Evolutionary conservation across 2,329 filamentous ascomycete genomes (phyloP).

Genomic region (Fusarium lyarnte): DNA sequence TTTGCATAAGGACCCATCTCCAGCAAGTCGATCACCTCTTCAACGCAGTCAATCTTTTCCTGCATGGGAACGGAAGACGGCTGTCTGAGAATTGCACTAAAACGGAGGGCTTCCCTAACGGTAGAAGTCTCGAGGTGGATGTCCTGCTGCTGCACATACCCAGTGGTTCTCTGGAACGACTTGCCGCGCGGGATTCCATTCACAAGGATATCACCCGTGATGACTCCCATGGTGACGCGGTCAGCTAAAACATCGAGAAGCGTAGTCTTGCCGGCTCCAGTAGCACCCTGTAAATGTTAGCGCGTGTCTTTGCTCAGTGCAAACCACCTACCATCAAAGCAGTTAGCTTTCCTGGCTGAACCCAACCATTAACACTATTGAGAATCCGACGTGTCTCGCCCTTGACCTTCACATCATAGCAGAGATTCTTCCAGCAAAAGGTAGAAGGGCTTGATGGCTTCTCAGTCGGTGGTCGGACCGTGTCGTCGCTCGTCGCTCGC

Average conservation of each 20-base stretch:
- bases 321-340: constrained; percentile 71
- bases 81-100: constrained; percentile 83
- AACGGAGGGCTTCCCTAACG: constrained; percentile 82
- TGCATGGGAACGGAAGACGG: constrained; percentile 69
- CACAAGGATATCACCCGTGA: constrained; percentile 78
- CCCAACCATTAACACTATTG: constrained; percentile 75
- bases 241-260: constrained; percentile 83
- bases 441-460: constrained; percentile 43
- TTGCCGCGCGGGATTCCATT: constrained; percentile 70
- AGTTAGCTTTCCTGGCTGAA: constrained; percentile 75
- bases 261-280: constrained; percentile 87
- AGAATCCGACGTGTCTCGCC: constrained; percentile 72
- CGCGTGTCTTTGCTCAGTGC: background rate
- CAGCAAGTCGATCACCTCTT: constrained; percentile 73
- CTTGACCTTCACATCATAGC: constrained; percentile 74
- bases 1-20: constrained; percentile 70
- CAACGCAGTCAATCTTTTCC: constrained; percentile 85
- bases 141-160: constrained; percentile 89
- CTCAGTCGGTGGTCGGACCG: background rate
- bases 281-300: constrained; percentile 57
- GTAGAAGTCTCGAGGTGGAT: constrained; percentile 81
- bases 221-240: constrained; percentile 85
- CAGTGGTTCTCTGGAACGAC: constrained; percentile 86
- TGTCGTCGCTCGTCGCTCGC: background rate
- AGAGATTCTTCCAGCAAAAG: constrained; percentile 76